phyloP scores from a whole-genome alignment of 139 green algal species.

The Chlamydomonas urium region DNA sequence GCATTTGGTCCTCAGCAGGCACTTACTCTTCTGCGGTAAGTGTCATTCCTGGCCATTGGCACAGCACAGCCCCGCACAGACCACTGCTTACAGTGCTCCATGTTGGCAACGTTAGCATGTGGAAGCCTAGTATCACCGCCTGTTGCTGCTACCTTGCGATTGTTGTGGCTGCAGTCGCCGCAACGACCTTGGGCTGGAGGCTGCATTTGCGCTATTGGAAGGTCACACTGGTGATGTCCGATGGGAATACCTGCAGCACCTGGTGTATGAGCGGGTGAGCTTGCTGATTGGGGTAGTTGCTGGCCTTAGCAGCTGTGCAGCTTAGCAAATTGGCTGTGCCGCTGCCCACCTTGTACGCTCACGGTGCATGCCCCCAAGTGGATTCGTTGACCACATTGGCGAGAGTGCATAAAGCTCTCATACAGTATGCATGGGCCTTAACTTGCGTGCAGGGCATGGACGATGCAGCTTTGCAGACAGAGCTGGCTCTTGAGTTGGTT shows the following conservation, averaged over 20 bases:
- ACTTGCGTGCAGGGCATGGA: background rate
- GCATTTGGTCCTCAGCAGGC: background rate
- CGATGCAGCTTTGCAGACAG: constrained; percentile 47
- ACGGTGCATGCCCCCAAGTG: no score
- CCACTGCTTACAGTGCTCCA: no score
- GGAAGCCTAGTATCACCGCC: no score
- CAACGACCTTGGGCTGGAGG: constrained; percentile 7
- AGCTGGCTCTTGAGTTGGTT: constrained; percentile 55
- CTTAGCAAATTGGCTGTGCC: no score
- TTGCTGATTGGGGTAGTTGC: background rate
- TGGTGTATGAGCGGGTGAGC: constrained; percentile 34
- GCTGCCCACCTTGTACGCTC: no score
- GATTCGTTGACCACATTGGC: background rate
- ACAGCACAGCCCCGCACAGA: no score
- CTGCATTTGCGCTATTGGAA: constrained; percentile 24
- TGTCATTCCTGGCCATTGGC: no score
- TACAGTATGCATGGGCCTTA: no score
- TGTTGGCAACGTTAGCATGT: no score
- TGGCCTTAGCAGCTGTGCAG: background rate
- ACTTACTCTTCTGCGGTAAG: constrained; percentile 12
- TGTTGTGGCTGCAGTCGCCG: no score
- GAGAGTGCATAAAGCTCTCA: background rate
- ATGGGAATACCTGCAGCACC: constrained; percentile 62
- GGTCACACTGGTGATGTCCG: constrained; percentile 32
- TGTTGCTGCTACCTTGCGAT: no score